Percentiles rank a stretch among this genome's conserved stretches.
These are phyloP conservation scores for Achaetomium macrosporum DNA, from an alignment of 2,329 filamentous ascomycete genomes.

Conservation along the genomic window DNA sequence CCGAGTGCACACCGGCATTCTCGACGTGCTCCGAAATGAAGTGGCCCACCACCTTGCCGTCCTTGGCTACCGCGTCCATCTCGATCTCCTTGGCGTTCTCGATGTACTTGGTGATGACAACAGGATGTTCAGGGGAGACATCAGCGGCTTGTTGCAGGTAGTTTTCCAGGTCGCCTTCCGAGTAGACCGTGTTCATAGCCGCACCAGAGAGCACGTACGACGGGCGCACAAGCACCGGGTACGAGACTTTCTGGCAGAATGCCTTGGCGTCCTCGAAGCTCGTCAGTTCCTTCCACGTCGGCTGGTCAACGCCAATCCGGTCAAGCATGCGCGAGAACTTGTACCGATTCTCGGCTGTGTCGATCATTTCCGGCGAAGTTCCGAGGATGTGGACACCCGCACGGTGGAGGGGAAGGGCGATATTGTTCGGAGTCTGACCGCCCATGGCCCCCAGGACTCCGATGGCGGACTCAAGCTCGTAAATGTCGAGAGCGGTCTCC, in stretches of 20 bases:
- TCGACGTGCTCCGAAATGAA: conserved; percentile 99
- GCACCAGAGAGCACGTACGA: conserved; percentile 96
- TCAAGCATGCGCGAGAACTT: conserved; percentile 99
- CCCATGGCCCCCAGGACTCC: conserved; percentile 95
- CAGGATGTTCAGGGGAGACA: conserved; percentile 90
- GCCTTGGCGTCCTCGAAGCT: conserved; percentile 83
- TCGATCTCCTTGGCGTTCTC: conserved; percentile 99
- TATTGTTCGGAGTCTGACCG: conserved; percentile 97
- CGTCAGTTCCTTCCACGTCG: conserved; percentile 95
- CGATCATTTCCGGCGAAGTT: conserved; percentile 98
- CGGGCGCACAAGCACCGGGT: conserved; percentile 89
- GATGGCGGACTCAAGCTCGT: conserved; percentile 73
- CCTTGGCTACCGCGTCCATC: conserved; percentile 94
- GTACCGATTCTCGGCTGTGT: conserved; percentile 93
- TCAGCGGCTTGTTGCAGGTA: conserved; percentile 88
- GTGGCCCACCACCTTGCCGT: conserved; percentile 85
- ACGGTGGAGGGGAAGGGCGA: conserved; percentile 81
- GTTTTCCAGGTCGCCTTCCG: conserved; percentile 80
- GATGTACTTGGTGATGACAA: conserved; percentile 99
- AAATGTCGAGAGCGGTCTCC: conserved; percentile 89
- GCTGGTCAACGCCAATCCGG: conserved; percentile 89
- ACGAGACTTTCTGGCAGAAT: conserved; percentile 85
- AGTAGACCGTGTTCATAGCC: conserved; percentile 99
- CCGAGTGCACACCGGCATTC: conserved; percentile 96
- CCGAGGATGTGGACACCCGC: conserved; percentile 88